Percentiles rank a stretch among this genome's conserved stretches.
phyloP scores from a whole-genome alignment of 1,284 basidiomycete genomes.

The Athelia psychrophila region DNA sequence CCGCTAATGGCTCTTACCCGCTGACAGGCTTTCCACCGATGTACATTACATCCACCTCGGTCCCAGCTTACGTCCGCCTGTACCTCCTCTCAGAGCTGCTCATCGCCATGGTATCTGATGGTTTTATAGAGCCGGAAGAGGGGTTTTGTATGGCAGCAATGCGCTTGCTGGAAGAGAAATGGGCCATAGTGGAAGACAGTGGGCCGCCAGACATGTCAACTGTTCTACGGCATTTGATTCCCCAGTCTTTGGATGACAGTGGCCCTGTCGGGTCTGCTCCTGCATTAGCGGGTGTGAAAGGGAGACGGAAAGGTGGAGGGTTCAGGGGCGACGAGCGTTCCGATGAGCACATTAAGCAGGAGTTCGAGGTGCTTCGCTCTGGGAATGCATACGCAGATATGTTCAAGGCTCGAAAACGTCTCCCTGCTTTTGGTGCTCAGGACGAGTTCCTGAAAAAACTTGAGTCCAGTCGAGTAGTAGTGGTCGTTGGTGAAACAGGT shows the following conservation, averaged over 20 bases:
- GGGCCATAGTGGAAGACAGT: conserved; percentile 61
- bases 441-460: conserved; percentile 64
- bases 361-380: conserved; percentile 47
- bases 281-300: conserved; percentile 3
- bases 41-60: conserved; percentile 69
- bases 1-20: conserved; percentile 51
- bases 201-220: conserved; percentile 71
- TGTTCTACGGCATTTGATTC: conserved; percentile 65
- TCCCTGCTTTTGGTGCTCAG: conserved; percentile 77
- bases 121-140: conserved; percentile 63
- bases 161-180: conserved; percentile 70
- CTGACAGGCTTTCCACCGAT: conserved; percentile 63
- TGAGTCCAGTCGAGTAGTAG: conserved; percentile 62
- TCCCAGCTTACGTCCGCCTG: conserved; percentile 84
- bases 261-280: background rate
- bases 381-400: conserved; percentile 57
- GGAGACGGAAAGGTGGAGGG: conserved; percentile 14
- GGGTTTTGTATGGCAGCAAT: conserved; percentile 77
- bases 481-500: conserved; percentile 87
- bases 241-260: conserved; percentile 20
- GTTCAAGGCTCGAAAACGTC: conserved; percentile 50
- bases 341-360: conserved; percentile 51
- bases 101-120: conserved; percentile 45
- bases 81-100: conserved; percentile 75
- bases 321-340: conserved; percentile 40